phyloP scores from a whole-genome alignment of 2,329 filamentous ascomycete genomes.

The Sarocladium strictum region DNA sequence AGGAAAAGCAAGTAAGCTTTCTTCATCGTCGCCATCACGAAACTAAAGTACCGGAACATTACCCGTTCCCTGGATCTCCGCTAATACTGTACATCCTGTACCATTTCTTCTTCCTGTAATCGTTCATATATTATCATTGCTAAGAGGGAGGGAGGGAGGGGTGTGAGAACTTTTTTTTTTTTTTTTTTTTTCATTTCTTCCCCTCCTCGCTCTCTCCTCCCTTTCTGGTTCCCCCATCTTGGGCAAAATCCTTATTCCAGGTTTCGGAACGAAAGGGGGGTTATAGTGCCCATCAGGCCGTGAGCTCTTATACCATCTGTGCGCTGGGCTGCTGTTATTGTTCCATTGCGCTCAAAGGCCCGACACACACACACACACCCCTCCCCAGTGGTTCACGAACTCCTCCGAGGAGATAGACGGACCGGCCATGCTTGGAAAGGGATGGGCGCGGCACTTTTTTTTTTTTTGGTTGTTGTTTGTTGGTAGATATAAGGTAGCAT shows the following conservation, averaged over 20 bases:
- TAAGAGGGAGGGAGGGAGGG: neutral
- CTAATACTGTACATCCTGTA: no score
- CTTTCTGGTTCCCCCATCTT: no score
- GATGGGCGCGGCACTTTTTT: neutral
- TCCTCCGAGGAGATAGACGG: neutral
- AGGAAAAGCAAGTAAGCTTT: neutral
- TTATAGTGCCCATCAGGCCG: neutral
- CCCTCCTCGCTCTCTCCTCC: no score
- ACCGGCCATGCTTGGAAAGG: neutral
- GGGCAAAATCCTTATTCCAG: neutral
- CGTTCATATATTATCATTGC: no score
- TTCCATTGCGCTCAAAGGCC: neutral
- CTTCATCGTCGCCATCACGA: neutral
- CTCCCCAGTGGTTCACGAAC: slow-evolving; percentile 6
- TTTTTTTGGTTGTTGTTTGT: no score
- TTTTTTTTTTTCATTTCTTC: neutral
- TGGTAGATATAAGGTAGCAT: neutral
- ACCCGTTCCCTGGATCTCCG: no score
- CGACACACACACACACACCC: neutral
- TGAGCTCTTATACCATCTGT: neutral
- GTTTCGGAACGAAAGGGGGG: neutral
- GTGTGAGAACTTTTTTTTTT: neutral
- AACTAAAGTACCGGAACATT: neutral
- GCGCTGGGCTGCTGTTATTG: neutral
- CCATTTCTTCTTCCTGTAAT: no score